Base-by-base conservation (phyloP, 495 filamentous ascomycete species). In the Penicillium mononematosum region DNA sequence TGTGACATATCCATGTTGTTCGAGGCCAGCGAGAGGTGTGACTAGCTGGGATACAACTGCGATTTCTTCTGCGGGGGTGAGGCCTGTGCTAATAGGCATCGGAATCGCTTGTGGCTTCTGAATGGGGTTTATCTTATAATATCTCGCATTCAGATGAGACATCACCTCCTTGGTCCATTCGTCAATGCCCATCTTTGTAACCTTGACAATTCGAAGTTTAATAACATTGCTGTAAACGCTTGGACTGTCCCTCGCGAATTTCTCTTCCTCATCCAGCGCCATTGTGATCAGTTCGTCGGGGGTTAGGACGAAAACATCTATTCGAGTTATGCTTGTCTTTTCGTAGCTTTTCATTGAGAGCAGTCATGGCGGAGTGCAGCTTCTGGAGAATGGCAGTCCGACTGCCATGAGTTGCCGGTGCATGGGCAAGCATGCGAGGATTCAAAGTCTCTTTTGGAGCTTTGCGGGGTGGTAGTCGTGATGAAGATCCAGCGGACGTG, bases 241-340 rank as follows among this genome's bases (percentile, higher is more conserved):
- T 0, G 78, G 74, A 53, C 84, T 84, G 12, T 85, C 82, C 8
- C 70, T 82, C 1, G 92, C 91, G 25, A 86, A 70, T 52, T 83
- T 85, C 64, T 96, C 86, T 70, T 99, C 94, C 52, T 92, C 85
- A 59, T 97, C 91, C 3, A 97, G 75, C 2, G 90, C 87, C 70
- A 88, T 81, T 39, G 81, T 82, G 8, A 96, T 84, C 22, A 98
- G 75, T 55, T 90, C 85, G 60, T 91, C 83, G 0, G 83, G 70
- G 2, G 81, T 85, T 4, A 94, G 72, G 11, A 85, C 56, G n/a
- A 11, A 93, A 70, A 22, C 75, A 79, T 38, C 77, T 81, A 48
- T 84, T 84, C 27, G 77, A 76, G 16, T 79, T 59, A 43, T 85
- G 83, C 31, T 82, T 77, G 32, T 74, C 70, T 24, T 76, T 77